A percentile compares a stretch with the other conserved stretches of the same genome.
phyloP scores from a whole-genome alignment of 139 green algal genomes.

The Pleodorina starrii region DNA sequence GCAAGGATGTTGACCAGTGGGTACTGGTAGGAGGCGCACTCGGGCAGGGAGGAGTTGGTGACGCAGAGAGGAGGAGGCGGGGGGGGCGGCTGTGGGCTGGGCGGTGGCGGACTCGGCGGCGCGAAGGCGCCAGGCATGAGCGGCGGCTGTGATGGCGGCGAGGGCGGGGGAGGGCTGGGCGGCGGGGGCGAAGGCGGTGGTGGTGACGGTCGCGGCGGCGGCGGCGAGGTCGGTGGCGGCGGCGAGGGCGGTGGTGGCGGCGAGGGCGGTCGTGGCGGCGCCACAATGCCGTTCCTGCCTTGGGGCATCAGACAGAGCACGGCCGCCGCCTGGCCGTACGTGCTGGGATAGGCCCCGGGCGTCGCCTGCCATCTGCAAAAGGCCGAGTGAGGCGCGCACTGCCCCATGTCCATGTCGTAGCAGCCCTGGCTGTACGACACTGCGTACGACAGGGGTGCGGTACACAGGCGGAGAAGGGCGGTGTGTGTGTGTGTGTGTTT shows the following conservation, averaged over 20 bases:
- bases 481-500: too few relatives aligned
- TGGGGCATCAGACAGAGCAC: background rate
- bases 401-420: slow-evolving; percentile 18
- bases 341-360: too few relatives aligned
- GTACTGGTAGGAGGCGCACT: slow-evolving; percentile 17
- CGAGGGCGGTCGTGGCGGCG: slow-evolving; percentile 2
- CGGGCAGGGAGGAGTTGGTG: background rate
- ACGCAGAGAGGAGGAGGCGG: too few relatives aligned
- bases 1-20: background rate
- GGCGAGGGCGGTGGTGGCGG: background rate
- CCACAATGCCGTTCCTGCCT: background rate
- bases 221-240: background rate
- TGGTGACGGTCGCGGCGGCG: background rate
- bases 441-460: background rate
- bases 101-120: background rate
- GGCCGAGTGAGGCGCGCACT: background rate
- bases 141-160: background rate
- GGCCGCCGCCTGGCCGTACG: background rate
- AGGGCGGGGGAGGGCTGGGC: background rate
- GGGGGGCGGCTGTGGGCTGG: background rate
- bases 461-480: too few relatives aligned
- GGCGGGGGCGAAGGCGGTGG: background rate
- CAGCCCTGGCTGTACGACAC: slow-evolving; percentile 16
- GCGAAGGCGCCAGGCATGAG: too few relatives aligned
- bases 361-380: slow-evolving; percentile 1